Conservation (phyloP, 148 eudicot genomes). For the Camellia sinensis region DNA sequence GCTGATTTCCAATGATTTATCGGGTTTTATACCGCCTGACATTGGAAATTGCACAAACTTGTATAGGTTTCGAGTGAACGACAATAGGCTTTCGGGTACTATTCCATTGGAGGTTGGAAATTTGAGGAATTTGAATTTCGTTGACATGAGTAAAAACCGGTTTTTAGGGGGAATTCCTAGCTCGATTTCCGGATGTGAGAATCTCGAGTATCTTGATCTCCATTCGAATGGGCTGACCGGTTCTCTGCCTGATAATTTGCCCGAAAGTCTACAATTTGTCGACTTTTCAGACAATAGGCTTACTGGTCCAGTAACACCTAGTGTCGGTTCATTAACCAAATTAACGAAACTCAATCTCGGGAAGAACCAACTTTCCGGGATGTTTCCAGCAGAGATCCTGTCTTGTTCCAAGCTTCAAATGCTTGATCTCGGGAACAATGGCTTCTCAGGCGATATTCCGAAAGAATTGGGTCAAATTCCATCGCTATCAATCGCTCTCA, state of each 20-base stretch:
- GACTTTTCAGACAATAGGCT: conserved; percentile 82
- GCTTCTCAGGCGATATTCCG: conserved; percentile 73
- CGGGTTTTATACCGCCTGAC: conserved; percentile 82
- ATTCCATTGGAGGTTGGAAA: conserved; percentile 85
- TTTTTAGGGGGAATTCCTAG: conserved; percentile 67
- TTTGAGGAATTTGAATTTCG: conserved; percentile 62
- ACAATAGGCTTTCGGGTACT: conserved; percentile 68
- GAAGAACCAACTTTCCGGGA: conserved; percentile 68
- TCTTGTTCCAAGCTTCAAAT: conserved; percentile 76
- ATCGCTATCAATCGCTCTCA: conserved; percentile 78
- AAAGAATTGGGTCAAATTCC: conserved; percentile 84
- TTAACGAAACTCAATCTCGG: conserved; percentile 76
- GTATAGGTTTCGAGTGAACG: conserved; percentile 73
- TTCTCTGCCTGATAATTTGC: conserved; percentile 55
- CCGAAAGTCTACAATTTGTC: conserved; percentile 70
- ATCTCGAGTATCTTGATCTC: conserved; percentile 80
- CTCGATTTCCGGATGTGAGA: conserved; percentile 63
- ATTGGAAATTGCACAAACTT: conserved; percentile 78
- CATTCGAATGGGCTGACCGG: conserved; percentile 76
- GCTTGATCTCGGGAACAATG: conserved; percentile 74
- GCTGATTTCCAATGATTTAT: conserved; percentile 66
- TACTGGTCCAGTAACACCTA: conserved; percentile 48
- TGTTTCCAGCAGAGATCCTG: conserved; percentile 68
- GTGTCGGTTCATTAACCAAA: conserved; percentile 61
- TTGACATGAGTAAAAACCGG: conserved; percentile 70